Evolutionary conservation across 371 early-diverging fungal genomes (phyloP).

Genomic region (Lichtheimia ramosa): DNA sequence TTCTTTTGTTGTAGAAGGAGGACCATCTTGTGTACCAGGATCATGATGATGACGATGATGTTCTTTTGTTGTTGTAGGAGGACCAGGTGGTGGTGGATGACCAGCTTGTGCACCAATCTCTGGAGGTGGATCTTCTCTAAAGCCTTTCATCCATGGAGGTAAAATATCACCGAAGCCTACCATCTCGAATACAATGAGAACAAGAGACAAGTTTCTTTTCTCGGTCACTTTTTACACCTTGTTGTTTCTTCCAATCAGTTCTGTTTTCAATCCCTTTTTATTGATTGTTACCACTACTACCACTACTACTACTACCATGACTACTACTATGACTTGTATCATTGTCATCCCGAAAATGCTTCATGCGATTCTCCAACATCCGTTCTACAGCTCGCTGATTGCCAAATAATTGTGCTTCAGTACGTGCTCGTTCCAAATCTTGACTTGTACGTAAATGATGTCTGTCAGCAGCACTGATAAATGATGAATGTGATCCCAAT

Average conservation of each 20-base stretch:
- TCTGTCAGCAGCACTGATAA: conserved; percentile 30
- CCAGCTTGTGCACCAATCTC: neutral
- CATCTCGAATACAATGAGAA: neutral
- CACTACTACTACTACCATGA: too few relatives aligned
- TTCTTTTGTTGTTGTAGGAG: neutral
- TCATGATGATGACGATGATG: neutral
- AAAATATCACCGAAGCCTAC: neutral
- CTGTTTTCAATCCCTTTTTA: neutral
- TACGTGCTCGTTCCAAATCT: conserved; percentile 41
- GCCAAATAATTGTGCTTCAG: conserved; percentile 42
- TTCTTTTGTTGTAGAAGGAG: too few relatives aligned
- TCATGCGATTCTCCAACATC: conserved; percentile 34
- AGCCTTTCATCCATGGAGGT: neutral
- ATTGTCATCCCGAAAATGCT: conserved; percentile 14
- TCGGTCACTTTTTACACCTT: neutral
- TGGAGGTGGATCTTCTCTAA: neutral
- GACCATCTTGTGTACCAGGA: too few relatives aligned
- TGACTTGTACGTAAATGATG: conserved; percentile 35
- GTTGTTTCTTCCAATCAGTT: neutral
- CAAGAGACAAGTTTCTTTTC: neutral
- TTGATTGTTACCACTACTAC: too few relatives aligned
- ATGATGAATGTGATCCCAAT: conserved; percentile 21
- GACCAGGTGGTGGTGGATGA: neutral
- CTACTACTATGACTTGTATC: neutral
- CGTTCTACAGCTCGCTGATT: conserved; percentile 41